Evolutionary conservation across 164 flowering plant genomes (phyloP).

Genomic region (Aristolochia fimbriata): DNA sequence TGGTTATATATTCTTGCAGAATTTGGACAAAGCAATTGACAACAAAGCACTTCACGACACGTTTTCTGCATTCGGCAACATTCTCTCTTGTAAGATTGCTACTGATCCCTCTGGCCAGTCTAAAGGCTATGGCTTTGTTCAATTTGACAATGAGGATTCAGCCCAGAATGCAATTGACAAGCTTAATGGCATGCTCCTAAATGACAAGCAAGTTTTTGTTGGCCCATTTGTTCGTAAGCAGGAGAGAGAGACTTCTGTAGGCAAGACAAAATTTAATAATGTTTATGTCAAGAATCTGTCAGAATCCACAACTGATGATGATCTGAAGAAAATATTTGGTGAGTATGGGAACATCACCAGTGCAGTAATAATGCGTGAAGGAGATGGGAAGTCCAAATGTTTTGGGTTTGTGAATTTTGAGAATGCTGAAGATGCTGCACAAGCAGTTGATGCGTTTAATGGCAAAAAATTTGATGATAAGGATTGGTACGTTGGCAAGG

Average conservation of each 20-base stretch:
- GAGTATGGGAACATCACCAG: constrained; percentile 57
- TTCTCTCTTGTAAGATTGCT: constrained; percentile 66
- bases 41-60: constrained; percentile 66
- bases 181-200: constrained; percentile 69
- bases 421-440: constrained; percentile 61
- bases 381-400: constrained; percentile 63
- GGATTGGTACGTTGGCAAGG: constrained; percentile 89
- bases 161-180: constrained; percentile 68
- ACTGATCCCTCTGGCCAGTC: constrained; percentile 57
- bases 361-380: constrained; percentile 67
- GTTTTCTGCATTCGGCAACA: constrained; percentile 60
- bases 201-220: constrained; percentile 70
- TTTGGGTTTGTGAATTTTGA: constrained; percentile 79
- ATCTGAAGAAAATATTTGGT: constrained; percentile 45
- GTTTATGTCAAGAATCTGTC: constrained; percentile 63
- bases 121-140: constrained; percentile 71
- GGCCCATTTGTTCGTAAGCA: constrained; percentile 67
- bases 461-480: constrained; percentile 58
- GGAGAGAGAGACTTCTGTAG: constrained; percentile 39
- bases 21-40: constrained; percentile 67
- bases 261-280: constrained; percentile 47
- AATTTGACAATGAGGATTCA: constrained; percentile 50
- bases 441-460: constrained; percentile 62
- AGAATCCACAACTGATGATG: constrained; percentile 52
- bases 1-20: constrained; percentile 24